Conservation (phyloP, 192 early-diverging fungal genomes). For the Backusella westeae region DNA sequence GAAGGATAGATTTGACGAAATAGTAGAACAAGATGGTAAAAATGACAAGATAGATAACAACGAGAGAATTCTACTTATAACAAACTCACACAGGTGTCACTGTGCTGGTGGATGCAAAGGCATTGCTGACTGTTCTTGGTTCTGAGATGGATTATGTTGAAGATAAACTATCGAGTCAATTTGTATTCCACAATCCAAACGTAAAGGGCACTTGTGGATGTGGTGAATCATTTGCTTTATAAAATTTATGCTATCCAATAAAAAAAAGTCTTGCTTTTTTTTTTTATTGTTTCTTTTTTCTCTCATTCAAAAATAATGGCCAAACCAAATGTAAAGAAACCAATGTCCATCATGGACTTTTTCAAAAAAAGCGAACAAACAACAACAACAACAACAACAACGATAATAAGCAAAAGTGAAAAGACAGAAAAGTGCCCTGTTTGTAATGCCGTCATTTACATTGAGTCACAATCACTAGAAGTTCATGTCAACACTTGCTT, state of each 20-base stretch:
- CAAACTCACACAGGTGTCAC: constrained; percentile 63
- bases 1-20: constrained; percentile 87
- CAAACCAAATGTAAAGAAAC: background rate
- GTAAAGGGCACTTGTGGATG: constrained; percentile 95
- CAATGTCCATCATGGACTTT: constrained; percentile 4
- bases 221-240: constrained; percentile 88
- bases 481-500: constrained; percentile 19
- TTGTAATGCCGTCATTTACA: background rate
- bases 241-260: constrained; percentile 9
- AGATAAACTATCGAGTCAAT: constrained; percentile 84
- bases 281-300: background rate
- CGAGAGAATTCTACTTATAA: no score
- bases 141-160: constrained; percentile 98
- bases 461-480: background rate
- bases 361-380: background rate
- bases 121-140: constrained; percentile 89
- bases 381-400: background rate
- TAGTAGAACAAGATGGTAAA: constrained; percentile 91
- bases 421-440: constrained; percentile 5
- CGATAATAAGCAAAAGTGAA: background rate
- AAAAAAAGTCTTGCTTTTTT: background rate
- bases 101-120: constrained; percentile 95
- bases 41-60: background rate
- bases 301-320: background rate
- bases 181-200: constrained; percentile 98